Evolutionary conservation across 805 yeast genomes (phyloP).

Genomic region (Pichia cephalocereana): DNA sequence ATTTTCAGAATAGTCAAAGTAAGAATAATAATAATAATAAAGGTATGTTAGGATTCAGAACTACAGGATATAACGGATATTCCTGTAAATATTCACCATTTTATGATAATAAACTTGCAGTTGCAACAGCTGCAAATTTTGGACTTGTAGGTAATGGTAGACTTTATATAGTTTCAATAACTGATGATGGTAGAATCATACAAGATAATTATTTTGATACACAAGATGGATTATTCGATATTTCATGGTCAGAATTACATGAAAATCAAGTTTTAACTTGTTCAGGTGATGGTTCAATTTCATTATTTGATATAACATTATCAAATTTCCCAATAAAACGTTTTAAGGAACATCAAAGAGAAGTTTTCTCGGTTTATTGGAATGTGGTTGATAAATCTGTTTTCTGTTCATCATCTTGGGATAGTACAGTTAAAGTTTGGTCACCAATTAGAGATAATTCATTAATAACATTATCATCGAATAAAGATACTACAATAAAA

Average conservation of each 20-base stretch:
- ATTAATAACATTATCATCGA: slow-evolving; percentile 42
- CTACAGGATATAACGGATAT: slow-evolving; percentile 79
- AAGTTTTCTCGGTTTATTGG: slow-evolving; percentile 31
- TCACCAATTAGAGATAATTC: slow-evolving; percentile 50
- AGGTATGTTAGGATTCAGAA: slow-evolving; percentile 67
- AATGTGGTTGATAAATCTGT: slow-evolving; percentile 35
- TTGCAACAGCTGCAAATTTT: slow-evolving; percentile 84
- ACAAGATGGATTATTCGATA: slow-evolving; percentile 85
- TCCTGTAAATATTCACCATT: slow-evolving; percentile 86
- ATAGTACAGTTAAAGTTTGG: slow-evolving; percentile 80
- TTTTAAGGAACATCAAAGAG: slow-evolving; percentile 61
- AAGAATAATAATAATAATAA: not conserved
- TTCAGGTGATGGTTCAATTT: slow-evolving; percentile 84
- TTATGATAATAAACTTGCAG: slow-evolving; percentile 81
- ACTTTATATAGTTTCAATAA: slow-evolving; percentile 59
- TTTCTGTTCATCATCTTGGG: slow-evolving; percentile 86
- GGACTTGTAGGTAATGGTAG: slow-evolving; percentile 94
- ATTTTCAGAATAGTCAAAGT: no score
- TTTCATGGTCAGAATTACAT: slow-evolving; percentile 85
- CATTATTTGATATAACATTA: slow-evolving; percentile 67
- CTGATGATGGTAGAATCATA: slow-evolving; percentile 50
- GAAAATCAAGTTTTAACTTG: slow-evolving; percentile 80
- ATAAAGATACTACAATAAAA: slow-evolving; percentile 16
- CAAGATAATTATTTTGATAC: slow-evolving; percentile 65
- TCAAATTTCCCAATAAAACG: slow-evolving; percentile 63